phyloP scores from a whole-genome alignment of 306 rosid genomes.

The Begonia loranthoides region DNA sequence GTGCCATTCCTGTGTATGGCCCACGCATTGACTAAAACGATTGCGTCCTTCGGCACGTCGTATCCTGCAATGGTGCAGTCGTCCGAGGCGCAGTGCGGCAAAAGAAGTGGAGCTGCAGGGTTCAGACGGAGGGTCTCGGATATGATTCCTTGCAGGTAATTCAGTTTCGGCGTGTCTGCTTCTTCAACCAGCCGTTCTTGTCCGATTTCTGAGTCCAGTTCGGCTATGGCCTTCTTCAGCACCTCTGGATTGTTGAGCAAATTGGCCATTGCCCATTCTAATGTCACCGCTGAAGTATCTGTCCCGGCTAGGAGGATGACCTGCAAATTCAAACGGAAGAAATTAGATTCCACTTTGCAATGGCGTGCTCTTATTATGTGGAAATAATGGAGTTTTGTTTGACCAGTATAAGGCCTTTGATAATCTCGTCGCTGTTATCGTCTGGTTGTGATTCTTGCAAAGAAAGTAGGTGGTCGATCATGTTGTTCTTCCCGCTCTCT shows the following conservation, averaged over 20 bases:
- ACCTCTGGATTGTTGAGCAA: constrained; percentile 9
- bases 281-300: constrained; percentile 11
- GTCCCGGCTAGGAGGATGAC: constrained; percentile 1
- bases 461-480: constrained; percentile 9
- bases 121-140: constrained; percentile 12
- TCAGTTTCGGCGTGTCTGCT: constrained; percentile 2
- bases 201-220: constrained; percentile 8
- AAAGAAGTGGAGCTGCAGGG: constrained; percentile 4
- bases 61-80: constrained; percentile 8
- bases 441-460: constrained; percentile 15
- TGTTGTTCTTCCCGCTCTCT: background rate
- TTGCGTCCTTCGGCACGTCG: constrained; percentile 8
- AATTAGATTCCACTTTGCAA: background rate
- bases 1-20: constrained; percentile 15
- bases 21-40: constrained; percentile 15
- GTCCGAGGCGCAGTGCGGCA: constrained; percentile 10
- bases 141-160: constrained; percentile 6
- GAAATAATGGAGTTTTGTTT: background rate
- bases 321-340: background rate
- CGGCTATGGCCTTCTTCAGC: constrained; percentile 4
- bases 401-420: constrained; percentile 17
- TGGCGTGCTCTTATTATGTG: too few species aligned
- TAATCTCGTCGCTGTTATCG: constrained; percentile 9
- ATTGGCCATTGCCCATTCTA: constrained; percentile 12
- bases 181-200: constrained; percentile 7